Base-by-base conservation (phyloP, 768 basidiomycete species). In the Mycena venus region DNA sequence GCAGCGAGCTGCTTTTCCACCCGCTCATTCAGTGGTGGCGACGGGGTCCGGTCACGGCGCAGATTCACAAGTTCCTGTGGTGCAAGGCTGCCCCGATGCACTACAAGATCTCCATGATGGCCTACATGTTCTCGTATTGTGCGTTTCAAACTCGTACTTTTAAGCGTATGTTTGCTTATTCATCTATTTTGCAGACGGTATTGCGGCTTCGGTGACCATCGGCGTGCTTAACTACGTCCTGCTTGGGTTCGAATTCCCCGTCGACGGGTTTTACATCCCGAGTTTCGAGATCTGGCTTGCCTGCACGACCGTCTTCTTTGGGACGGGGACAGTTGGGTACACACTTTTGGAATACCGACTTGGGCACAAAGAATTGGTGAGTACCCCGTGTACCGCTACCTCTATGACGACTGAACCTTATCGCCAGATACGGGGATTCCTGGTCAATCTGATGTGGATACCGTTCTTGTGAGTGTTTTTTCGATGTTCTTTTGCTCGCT, bases 271-370 rank as follows among this genome's bases (percentile, higher is more conserved):
- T 81, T 95, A 95, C 85, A 88, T 94, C 84, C 93, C 92, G 82
- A 90, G 89, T 78, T 95, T 94, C 81, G 94, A 95, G 83, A 93
- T 95, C 78, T 95, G 91, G 90, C 87, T 95, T 40, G 93, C 94
- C 38, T 92, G 91, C 15, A 90, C 90, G 1, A 87, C 94, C n/a
- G 93, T 95, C 31, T 95, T 95, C 83, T 92, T 91, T 82, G 93
- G 93, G 2, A 86, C 90, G 25, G 94, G 94, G 2, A 95, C 90
- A 68, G 75, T 94, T 17, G 93, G 92, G 17, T 94, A 91, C 82
- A 89, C 93, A 17, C 81, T 95, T 27, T 81, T 95, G 65, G 93
- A 94, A 81, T 95, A 95, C 80, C 88, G 94, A 25, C 83, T 95
- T 4, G 93, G 93, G 21, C 84, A 88, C 36, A 88, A 88, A 79